phyloP scores from a whole-genome alignment of 2,329 filamentous ascomycete species.

The Aureobasidium sp. region DNA sequence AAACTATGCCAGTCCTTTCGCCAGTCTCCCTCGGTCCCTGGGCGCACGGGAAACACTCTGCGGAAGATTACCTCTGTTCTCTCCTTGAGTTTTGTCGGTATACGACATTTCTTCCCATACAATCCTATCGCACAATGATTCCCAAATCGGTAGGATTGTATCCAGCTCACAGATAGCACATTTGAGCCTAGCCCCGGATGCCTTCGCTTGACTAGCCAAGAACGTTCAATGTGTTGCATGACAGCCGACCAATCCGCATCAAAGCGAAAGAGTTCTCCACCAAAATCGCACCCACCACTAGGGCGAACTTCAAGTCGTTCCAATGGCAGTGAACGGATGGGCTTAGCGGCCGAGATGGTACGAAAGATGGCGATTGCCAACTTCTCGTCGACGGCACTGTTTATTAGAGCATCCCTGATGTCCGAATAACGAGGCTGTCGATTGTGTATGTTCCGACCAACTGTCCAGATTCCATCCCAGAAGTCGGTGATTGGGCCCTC shows the following conservation, averaged over 20 bases:
- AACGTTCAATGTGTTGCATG: not conserved
- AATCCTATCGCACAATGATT: no score
- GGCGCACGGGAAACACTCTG: not conserved
- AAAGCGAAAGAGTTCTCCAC: not conserved
- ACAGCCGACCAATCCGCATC: not conserved
- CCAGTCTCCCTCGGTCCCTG: not conserved
- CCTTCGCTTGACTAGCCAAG: not conserved
- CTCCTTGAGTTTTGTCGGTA: not conserved
- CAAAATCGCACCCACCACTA: not conserved
- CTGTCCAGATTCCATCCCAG: not conserved
- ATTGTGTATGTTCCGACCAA: not conserved
- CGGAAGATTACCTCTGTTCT: not conserved
- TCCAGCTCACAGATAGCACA: not conserved
- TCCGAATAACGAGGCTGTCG: not conserved
- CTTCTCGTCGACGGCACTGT: not conserved
- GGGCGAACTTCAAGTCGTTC: not conserved
- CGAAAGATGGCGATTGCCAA: not conserved
- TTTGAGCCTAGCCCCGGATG: not conserved
- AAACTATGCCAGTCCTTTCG: not conserved
- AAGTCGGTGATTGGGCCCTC: not conserved
- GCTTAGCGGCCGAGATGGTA: not conserved
- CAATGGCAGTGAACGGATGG: not conserved
- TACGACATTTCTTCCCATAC: not conserved
- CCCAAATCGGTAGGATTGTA: not conserved
- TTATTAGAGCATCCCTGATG: not conserved